Percentiles rank a stretch among this genome's conserved stretches.
Conservation (phyloP, 441 rosid species). For the Gossypium laxum region DNA sequence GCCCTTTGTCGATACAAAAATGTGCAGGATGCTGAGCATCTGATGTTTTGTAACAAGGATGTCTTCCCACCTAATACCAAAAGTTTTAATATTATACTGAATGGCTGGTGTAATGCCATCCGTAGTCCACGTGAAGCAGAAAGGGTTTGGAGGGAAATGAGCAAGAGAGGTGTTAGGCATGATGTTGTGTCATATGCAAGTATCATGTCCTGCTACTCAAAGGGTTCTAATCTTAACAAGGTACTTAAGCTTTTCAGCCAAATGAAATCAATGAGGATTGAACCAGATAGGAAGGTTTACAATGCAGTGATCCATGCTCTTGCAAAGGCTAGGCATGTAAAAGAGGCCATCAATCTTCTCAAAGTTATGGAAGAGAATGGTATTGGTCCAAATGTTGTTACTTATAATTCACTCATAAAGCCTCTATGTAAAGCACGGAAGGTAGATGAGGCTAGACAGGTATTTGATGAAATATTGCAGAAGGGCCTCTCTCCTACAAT, state of each 20-base stretch:
- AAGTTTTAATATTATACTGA: conserved; percentile 74
- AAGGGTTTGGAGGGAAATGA: conserved; percentile 79
- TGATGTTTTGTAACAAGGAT: conserved; percentile 60
- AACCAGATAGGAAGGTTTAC: conserved; percentile 74
- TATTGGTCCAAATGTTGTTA: conserved; percentile 49
- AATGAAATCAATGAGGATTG: conserved; percentile 51
- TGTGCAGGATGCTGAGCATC: conserved; percentile 86
- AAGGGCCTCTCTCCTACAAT: conserved; percentile 46
- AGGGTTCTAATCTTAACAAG: conserved; percentile 49
- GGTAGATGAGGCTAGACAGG: conserved; percentile 47
- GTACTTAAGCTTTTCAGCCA: conserved; percentile 57
- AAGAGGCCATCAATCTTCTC: conserved; percentile 53
- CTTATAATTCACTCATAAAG: conserved; percentile 71
- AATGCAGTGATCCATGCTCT: conserved; percentile 75
- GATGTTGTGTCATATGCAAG: conserved; percentile 70
- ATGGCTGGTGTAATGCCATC: conserved; percentile 82
- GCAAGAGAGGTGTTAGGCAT: conserved; percentile 39
- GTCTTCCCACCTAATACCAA: conserved; percentile 59
- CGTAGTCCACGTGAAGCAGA: conserved; percentile 66
- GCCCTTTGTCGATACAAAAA: conserved; percentile 89
- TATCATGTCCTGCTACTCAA: conserved; percentile 71
- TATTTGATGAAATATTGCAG: conserved; percentile 60
- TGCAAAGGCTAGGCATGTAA: conserved; percentile 57
- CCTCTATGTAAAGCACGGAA: conserved; percentile 64
- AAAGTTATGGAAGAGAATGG: conserved; percentile 69